Evolutionary conservation across 2,329 filamentous ascomycete species (phyloP).

Genomic region (Penicillium sp.): DNA sequence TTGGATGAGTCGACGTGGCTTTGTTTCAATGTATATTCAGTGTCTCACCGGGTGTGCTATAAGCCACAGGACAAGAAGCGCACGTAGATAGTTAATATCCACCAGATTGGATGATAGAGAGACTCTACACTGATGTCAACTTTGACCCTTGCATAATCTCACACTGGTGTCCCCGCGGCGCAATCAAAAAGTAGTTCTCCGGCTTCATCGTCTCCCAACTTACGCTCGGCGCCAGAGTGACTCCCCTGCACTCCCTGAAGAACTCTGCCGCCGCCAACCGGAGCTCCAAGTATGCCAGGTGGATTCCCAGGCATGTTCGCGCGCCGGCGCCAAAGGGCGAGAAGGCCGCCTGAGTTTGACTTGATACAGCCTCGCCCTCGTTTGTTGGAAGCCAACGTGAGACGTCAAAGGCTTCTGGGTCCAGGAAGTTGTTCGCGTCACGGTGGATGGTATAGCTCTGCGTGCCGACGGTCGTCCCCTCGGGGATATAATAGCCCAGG

Average conservation of each 20-base stretch:
- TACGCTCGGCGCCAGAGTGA: conserved; percentile 9
- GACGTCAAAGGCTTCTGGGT: conserved; percentile 56
- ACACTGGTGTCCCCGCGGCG: conserved; percentile 46
- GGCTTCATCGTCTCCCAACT: conserved; percentile 43
- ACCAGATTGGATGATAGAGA: neutral
- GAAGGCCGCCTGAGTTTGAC: conserved; percentile 56
- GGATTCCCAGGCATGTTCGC: conserved; percentile 69
- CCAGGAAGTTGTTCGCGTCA: conserved; percentile 53
- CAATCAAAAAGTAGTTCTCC: conserved; percentile 50
- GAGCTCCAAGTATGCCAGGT: conserved; percentile 66
- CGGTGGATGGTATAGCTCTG: conserved; percentile 60
- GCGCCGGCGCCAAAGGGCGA: conserved; percentile 71
- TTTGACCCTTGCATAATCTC: conserved; percentile 30
- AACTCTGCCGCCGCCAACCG: conserved; percentile 56
- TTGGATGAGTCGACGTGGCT: too few relatives aligned
- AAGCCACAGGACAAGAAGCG: conserved; percentile 17
- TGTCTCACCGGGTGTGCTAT: too few relatives aligned
- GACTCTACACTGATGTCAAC: neutral
- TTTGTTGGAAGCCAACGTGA: conserved; percentile 50
- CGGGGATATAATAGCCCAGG: conserved; percentile 51
- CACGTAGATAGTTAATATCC: neutral
- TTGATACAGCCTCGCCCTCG: conserved; percentile 36
- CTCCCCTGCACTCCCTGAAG: conserved; percentile 44
- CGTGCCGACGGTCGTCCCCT: conserved; percentile 57
- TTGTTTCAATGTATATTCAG: too few relatives aligned